Evolutionary conservation across 1,139 yeast species (phyloP).

Genomic region (Protomyces macrosporus): DNA sequence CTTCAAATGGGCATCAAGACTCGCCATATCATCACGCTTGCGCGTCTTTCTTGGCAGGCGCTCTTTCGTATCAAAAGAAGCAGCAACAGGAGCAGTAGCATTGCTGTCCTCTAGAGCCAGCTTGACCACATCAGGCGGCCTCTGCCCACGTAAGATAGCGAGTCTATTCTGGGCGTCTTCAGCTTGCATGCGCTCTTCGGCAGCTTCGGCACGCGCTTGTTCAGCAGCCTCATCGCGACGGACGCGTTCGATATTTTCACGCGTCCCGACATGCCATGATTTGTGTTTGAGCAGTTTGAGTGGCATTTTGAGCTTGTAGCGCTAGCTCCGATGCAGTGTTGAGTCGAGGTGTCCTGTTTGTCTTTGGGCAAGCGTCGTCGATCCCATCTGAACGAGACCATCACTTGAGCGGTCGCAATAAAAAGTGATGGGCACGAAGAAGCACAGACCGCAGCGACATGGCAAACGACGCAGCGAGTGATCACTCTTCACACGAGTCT

Average conservation of each 20-base stretch:
- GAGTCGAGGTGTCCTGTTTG: too few species aligned
- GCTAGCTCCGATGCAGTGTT: too few species aligned
- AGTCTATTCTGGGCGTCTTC: constrained; percentile 5
- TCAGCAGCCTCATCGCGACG: constrained; percentile 36
- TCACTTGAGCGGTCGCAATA: too few species aligned
- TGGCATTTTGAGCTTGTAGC: constrained; percentile 33
- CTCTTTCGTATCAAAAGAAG: background rate
- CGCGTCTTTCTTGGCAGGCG: background rate
- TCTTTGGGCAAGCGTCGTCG: too few species aligned
- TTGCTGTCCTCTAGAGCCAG: background rate
- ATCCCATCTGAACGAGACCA: too few species aligned
- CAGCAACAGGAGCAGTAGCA: background rate
- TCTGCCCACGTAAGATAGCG: background rate
- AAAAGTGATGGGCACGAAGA: too few species aligned
- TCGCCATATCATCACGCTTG: background rate
- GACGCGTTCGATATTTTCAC: constrained; percentile 37
- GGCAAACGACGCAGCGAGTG: background rate
- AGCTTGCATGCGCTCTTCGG: constrained; percentile 23
- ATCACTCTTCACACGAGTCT: constrained; percentile 13
- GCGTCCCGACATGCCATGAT: constrained; percentile 37
- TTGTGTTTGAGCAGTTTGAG: constrained; percentile 35
- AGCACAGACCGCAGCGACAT: too few species aligned
- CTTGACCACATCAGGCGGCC: background rate
- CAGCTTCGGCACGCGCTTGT: constrained; percentile 29
- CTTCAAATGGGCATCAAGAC: background rate